A percentile compares a stretch with the other conserved stretches of the same genome.
These are phyloP conservation scores for Cladorrhinum samala DNA, from an alignment of 495 filamentous ascomycete genomes.

Conservation along the genomic window DNA sequence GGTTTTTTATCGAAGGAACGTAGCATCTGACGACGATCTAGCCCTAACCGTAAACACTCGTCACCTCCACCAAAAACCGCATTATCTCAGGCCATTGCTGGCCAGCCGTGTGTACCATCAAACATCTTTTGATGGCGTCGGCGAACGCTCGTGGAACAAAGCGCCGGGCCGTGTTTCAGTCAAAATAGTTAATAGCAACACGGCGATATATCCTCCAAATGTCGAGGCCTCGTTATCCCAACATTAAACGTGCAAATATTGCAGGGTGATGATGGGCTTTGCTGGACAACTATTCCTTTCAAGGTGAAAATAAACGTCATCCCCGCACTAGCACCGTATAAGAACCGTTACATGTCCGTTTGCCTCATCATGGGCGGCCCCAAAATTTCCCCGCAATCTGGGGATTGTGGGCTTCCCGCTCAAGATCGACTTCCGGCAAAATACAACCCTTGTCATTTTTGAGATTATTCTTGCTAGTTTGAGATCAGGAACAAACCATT, in stretches of 20 bases:
- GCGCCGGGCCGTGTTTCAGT: neutral
- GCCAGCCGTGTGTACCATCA: too few relatives aligned
- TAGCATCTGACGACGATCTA: too few relatives aligned
- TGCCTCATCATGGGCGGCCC: constrained; percentile 7
- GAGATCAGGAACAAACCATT: constrained; percentile 13
- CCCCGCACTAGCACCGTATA: neutral
- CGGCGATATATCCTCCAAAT: constrained; percentile 2
- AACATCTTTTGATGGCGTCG: neutral
- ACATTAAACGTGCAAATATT: too few relatives aligned
- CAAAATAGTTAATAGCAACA: neutral
- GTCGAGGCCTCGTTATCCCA: neutral
- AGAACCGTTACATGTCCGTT: constrained; percentile 7
- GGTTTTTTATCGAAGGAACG: too few relatives aligned
- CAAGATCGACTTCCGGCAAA: constrained; percentile 18
- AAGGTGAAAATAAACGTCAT: constrained; percentile 2
- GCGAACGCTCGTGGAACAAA: neutral
- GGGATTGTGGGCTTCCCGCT: neutral
- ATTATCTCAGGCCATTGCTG: too few relatives aligned
- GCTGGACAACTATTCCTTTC: constrained; percentile 1
- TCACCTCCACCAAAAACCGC: too few relatives aligned
- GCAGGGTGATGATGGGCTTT: neutral
- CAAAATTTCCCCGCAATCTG: constrained; percentile 19
- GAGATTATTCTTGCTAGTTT: constrained; percentile 9
- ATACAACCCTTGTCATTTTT: constrained; percentile 9
- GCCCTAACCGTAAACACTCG: too few relatives aligned